A percentile compares a stretch with the other conserved stretches of the same genome.
These are phyloP conservation scores for Cornus controversa DNA, from an alignment of 148 eudicot genomes.

Conservation along the genomic window DNA sequence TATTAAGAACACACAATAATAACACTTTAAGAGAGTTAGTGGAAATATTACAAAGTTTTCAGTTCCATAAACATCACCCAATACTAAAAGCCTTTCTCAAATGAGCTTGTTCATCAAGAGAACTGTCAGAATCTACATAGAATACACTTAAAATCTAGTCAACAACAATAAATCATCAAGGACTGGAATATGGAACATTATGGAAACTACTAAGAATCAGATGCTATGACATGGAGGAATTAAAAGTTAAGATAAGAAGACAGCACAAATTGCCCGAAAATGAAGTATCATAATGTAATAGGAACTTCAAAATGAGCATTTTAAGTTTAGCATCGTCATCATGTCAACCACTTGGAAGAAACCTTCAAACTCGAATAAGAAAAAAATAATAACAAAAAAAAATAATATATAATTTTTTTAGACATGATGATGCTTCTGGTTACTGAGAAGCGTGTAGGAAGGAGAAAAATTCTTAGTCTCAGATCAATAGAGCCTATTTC, in stretches of 20 bases:
- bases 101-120: not conserved
- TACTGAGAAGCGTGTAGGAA: too few relatives aligned
- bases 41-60: not conserved
- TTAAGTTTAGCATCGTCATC: not conserved
- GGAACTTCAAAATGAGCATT: not conserved
- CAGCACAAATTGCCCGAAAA: not conserved
- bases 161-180: not conserved
- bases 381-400: too few relatives aligned
- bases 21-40: not conserved
- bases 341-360: not conserved
- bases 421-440: too few relatives aligned
- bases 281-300: too few relatives aligned
- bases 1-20: not conserved
- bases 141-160: not conserved
- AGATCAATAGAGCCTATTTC: not conserved
- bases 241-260: not conserved
- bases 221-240: not conserved
- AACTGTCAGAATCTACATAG: not conserved
- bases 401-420: too few relatives aligned
- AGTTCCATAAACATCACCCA: not conserved
- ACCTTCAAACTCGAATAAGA: too few relatives aligned
- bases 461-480: not conserved
- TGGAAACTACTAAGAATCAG: conserved; percentile 2
- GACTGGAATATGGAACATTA: not conserved
- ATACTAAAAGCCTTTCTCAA: not conserved